These are phyloP conservation scores for Eragrostis tef DNA, from an alignment of 202 grass and related monocot species.

Conservation along the genomic window DNA sequence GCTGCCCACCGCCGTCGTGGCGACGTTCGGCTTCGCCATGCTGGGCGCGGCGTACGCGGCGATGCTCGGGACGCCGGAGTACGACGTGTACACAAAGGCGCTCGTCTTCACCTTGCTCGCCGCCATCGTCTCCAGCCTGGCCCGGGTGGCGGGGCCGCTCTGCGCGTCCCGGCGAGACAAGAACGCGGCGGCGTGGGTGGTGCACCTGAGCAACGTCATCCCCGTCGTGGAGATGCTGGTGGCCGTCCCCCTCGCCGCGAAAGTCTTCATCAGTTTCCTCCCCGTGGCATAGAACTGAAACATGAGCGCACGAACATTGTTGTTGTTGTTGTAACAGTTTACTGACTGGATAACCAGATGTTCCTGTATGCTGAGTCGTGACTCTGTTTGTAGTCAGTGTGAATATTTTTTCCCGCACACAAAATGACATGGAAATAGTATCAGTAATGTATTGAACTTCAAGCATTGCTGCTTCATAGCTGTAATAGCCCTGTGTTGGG, in stretches of 20 bases:
- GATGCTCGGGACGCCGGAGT: conserved; percentile 34
- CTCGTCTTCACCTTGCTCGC: conserved; percentile 43
- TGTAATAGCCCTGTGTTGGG: neutral
- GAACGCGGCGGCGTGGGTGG: conserved; percentile 35
- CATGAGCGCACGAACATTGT: neutral
- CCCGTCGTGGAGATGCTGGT: conserved; percentile 54
- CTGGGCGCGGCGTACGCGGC: conserved; percentile 43
- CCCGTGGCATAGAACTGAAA: neutral
- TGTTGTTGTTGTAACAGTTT: neutral
- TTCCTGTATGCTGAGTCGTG: neutral
- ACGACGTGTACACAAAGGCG: conserved; percentile 42
- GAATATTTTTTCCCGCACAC: neutral
- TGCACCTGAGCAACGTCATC: conserved; percentile 37
- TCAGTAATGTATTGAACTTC: neutral
- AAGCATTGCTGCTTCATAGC: neutral
- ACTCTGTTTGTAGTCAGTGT: too few species aligned
- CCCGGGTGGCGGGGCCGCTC: conserved; percentile 38
- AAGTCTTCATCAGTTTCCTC: conserved; percentile 24
- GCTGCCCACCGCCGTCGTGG: conserved; percentile 42
- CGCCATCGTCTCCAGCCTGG: conserved; percentile 44
- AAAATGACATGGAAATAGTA: too few species aligned
- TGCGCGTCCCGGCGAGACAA: conserved; percentile 10
- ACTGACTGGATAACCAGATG: neutral
- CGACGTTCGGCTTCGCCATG: conserved; percentile 51
- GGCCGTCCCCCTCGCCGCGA: conserved; percentile 40